A percentile compares a stretch with the other conserved stretches of the same genome.
Evolutionary conservation across 2,329 filamentous ascomycete genomes (phyloP).

Genomic region (Ophiostoma sp.): DNA sequence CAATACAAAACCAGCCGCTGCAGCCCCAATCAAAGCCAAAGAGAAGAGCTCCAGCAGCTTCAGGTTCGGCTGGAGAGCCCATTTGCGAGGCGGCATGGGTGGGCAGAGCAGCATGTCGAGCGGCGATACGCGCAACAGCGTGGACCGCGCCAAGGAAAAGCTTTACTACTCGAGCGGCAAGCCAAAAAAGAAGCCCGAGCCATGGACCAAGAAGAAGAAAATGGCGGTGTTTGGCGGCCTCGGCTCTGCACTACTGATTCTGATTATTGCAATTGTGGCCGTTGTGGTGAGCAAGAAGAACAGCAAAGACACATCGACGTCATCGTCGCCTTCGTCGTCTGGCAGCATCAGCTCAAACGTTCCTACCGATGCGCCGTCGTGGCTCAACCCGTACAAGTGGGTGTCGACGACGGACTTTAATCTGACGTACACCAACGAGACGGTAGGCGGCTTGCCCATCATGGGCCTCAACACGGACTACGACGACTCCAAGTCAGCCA

Average conservation of each 20-base stretch:
- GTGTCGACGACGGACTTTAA: constrained; percentile 88
- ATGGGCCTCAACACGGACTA: constrained; percentile 84
- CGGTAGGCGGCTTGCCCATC: constrained; percentile 77
- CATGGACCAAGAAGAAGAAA: constrained; percentile 49
- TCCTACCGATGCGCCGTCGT: constrained; percentile 63
- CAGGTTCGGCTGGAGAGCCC: neutral
- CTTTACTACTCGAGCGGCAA: constrained; percentile 30
- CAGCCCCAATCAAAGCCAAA: neutral
- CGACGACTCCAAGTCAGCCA: constrained; percentile 76
- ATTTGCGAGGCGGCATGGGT: constrained; percentile 40
- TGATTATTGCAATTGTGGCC: constrained; percentile 63
- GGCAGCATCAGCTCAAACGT: constrained; percentile 41
- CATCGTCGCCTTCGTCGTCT: constrained; percentile 43
- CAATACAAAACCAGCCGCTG: neutral
- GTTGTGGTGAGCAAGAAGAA: constrained; percentile 61
- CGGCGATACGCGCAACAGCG: constrained; percentile 38
- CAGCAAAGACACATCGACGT: constrained; percentile 18
- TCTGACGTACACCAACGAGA: constrained; percentile 80
- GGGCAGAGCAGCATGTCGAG: constrained; percentile 45
- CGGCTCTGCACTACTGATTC: constrained; percentile 50
- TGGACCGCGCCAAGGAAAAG: constrained; percentile 48
- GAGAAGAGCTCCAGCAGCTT: constrained; percentile 9
- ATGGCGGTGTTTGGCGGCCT: constrained; percentile 53
- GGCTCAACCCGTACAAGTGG: constrained; percentile 88
- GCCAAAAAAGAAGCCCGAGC: constrained; percentile 31